Conservation (phyloP, 2,329 filamentous ascomycete genomes). For the Aureobasidium pullulans region DNA sequence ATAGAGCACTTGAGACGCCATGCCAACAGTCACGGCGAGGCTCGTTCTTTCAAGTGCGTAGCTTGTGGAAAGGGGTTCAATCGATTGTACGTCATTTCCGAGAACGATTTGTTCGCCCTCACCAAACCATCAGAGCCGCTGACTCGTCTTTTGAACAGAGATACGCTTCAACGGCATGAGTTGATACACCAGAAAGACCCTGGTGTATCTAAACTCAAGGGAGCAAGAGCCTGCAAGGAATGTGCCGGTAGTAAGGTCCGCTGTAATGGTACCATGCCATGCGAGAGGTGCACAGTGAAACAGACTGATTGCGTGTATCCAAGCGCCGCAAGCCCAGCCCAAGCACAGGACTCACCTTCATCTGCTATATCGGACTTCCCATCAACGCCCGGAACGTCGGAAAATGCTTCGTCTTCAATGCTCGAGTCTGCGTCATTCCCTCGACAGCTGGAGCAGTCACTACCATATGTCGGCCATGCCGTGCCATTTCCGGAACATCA, state of each 20-base stretch:
- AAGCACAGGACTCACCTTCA: neutral
- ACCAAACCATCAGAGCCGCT: neutral
- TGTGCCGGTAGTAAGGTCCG: slow-evolving; percentile 25
- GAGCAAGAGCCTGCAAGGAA: slow-evolving; percentile 22
- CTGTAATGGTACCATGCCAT: slow-evolving; percentile 25
- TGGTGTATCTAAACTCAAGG: slow-evolving; percentile 18
- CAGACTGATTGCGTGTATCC: slow-evolving; percentile 22
- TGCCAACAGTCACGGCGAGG: slow-evolving; percentile 20
- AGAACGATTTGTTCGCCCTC: neutral
- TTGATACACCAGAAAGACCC: slow-evolving; percentile 19
- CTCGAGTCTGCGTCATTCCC: neutral
- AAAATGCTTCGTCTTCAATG: neutral
- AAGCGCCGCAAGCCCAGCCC: neutral
- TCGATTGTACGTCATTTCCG: slow-evolving; percentile 16
- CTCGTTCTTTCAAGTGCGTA: slow-evolving; percentile 20
- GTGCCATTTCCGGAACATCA: neutral
- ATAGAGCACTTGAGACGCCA: slow-evolving; percentile 23
- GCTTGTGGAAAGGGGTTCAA: slow-evolving; percentile 22
- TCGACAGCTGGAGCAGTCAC: neutral
- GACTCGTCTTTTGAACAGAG: slow-evolving; percentile 14
- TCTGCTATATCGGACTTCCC: neutral
- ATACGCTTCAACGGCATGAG: slow-evolving; percentile 23
- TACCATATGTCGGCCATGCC: neutral
- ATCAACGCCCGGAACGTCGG: neutral
- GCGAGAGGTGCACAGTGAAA: slow-evolving; percentile 22